These are phyloP conservation scores for Peribolospora baueri DNA, from an alignment of 768 basidiomycete species.

Conservation along the genomic window DNA sequence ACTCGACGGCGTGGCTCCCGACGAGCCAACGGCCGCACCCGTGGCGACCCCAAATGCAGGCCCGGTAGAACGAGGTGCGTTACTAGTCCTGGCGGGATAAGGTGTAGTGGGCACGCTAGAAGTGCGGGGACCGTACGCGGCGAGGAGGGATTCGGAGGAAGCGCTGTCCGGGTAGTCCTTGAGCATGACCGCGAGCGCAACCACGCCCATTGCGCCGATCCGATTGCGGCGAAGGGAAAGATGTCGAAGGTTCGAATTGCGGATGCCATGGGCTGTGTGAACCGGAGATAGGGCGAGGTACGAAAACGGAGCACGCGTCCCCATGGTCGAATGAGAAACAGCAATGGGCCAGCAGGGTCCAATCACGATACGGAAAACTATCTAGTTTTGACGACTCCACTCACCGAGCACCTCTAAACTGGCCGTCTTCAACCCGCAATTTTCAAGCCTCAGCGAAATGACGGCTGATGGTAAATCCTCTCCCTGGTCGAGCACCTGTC, in stretches of 20 bases:
- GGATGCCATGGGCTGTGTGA: conserved; percentile 46
- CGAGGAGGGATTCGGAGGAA: neutral
- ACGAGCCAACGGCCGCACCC: no score
- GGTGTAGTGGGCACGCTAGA: neutral
- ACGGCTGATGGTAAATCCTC: conserved; percentile 20
- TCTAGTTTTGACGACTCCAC: conserved; percentile 13
- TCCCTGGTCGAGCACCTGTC: conserved; percentile 5
- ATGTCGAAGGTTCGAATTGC: conserved; percentile 59
- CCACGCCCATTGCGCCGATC: conserved; percentile 60
- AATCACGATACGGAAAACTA: neutral
- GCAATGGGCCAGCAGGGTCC: neutral
- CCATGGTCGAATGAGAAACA: neutral
- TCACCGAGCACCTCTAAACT: conserved; percentile 58
- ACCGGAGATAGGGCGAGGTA: neutral
- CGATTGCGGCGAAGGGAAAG: conserved; percentile 74
- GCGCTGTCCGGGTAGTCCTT: conserved; percentile 38
- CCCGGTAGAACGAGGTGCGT: neutral
- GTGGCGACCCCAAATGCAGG: neutral
- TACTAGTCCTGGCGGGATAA: no score
- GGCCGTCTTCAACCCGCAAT: conserved; percentile 48
- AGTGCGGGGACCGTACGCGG: neutral
- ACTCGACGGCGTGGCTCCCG: neutral
- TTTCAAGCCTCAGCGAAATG: conserved; percentile 50
- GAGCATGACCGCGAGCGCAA: conserved; percentile 85
- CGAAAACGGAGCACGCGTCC: neutral